Evolutionary conservation across 805 yeast species (phyloP).

Genomic region (Saccharomyces jurei): DNA sequence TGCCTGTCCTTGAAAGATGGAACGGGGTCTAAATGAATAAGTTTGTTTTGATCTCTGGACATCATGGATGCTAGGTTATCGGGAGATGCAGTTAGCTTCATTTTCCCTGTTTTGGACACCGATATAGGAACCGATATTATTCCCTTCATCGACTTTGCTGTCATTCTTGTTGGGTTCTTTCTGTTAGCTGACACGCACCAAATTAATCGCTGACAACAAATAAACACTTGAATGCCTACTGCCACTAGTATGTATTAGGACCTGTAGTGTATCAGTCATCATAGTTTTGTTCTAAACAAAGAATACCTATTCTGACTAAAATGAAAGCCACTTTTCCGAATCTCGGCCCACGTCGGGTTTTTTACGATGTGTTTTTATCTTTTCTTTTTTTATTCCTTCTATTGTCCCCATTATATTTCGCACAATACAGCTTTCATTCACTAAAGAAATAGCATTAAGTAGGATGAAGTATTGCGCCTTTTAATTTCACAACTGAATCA

Average conservation of each 20-base stretch:
- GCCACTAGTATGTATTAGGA: not conserved
- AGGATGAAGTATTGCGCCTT: not conserved
- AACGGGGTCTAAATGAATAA: constrained; percentile 31
- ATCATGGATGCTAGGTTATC: constrained; percentile 9
- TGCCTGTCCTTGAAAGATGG: constrained; percentile 35
- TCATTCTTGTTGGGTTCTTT: not conserved
- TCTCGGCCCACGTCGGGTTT: not conserved
- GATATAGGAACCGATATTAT: not conserved
- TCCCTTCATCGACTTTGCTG: not conserved
- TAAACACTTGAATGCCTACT: not conserved
- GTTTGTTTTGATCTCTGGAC: constrained; percentile 24
- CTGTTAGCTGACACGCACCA: not conserved
- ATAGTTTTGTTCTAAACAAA: not conserved
- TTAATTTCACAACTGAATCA: not conserved
- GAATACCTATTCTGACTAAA: not conserved
- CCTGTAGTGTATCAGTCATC: not conserved
- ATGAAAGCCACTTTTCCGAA: not conserved
- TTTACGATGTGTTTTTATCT: not conserved
- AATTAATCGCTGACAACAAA: not conserved
- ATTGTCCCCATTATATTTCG: not conserved
- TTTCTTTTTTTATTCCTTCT: not conserved
- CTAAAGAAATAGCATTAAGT: not conserved
- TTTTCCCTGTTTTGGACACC: not conserved
- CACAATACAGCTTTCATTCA: not conserved
- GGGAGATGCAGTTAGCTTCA: constrained; percentile 4